These are phyloP conservation scores for Alternaria triticimaculans DNA, from an alignment of 2,329 filamentous ascomycete genomes.

Conservation along the genomic window DNA sequence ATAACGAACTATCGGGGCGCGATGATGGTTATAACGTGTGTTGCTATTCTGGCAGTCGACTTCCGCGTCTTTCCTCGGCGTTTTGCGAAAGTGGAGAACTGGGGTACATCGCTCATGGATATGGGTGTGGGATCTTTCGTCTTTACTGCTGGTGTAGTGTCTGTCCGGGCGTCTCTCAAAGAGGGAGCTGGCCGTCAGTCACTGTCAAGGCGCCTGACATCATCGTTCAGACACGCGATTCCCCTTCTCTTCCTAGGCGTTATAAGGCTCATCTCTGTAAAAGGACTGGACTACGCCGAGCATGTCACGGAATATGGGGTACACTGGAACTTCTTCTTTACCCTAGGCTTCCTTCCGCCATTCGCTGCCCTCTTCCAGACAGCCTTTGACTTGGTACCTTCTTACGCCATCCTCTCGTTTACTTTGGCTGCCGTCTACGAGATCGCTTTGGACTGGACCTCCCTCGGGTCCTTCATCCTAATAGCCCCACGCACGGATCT, in stretches of 20 bases:
- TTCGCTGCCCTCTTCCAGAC: conserved; percentile 86
- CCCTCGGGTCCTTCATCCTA: conserved; percentile 82
- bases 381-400: conserved; percentile 72
- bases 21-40: conserved; percentile 89
- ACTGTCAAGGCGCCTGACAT: conserved; percentile 65
- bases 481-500: conserved; percentile 79
- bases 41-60: conserved; percentile 95
- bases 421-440: conserved; percentile 75
- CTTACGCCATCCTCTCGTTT: conserved; percentile 77
- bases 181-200: conserved; percentile 61
- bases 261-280: conserved; percentile 84
- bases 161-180: conserved; percentile 79
- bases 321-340: conserved; percentile 99
- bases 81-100: conserved; percentile 98
- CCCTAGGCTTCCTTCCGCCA: conserved; percentile 83
- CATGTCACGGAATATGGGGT: conserved; percentile 98
- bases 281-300: conserved; percentile 93
- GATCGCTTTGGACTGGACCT: conserved; percentile 71
- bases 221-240: conserved; percentile 78
- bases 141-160: conserved; percentile 91
- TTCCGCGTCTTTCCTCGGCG: conserved; percentile 91
- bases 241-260: conserved; percentile 82
- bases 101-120: conserved; percentile 99
- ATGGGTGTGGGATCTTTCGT: conserved; percentile 97
- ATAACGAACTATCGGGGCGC: conserved; percentile 88